Evolutionary conservation across 2,329 filamentous ascomycete genomes (phyloP), one percentile per base, ranked within the genome.

Genomic region (Cryphonectria naterciae): DNA sequence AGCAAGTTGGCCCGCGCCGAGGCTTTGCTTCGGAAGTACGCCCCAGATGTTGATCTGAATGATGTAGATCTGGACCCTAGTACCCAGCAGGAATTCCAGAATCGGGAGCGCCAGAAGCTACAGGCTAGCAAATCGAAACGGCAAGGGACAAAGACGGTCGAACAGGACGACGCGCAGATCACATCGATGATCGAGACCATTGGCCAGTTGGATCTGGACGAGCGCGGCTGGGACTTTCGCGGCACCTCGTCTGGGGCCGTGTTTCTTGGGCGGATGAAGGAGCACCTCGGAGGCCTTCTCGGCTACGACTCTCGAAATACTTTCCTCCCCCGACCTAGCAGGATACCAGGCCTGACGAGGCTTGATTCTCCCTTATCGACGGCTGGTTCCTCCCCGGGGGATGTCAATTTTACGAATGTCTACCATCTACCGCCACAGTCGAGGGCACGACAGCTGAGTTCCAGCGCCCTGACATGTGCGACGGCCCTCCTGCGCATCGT

Each of bases 121-220:
- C 83, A 85, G 69, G 80, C 83, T 35, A 79, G 79, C 65, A 80
- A 86, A 73, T 72, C 83, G 65, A 83, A 81, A 60, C 77, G 77
- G 28, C 80, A 82, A 41, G 78, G 77, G 46, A 68, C 77, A 41
- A 46, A 76, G 78, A 74, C 67, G 77, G 74, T 73, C 39, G 81
- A 83, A 62, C 86, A 86, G 41, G 86, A 91, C 61, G 93, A 95
- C 75, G 89, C 88, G 15, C 88, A 95, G 74, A 85, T 99, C 37
- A 91, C 95, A 78, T 97, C 95, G 39, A 98, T 99, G 95, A 94
- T 98, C 70, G 93, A 95, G 78, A 93, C 93, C 58, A 94, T 95
- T 2, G 96, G 95, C 49, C 93, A 95, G 78, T 86, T 99, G 25
- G 95, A 98, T 77, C 86, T 98, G 46, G 94, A 97, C 76, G 95